These are phyloP conservation scores for Geosiphon pyriformis DNA, from an alignment of 192 early-diverging fungal species.

Conservation along the genomic window DNA sequence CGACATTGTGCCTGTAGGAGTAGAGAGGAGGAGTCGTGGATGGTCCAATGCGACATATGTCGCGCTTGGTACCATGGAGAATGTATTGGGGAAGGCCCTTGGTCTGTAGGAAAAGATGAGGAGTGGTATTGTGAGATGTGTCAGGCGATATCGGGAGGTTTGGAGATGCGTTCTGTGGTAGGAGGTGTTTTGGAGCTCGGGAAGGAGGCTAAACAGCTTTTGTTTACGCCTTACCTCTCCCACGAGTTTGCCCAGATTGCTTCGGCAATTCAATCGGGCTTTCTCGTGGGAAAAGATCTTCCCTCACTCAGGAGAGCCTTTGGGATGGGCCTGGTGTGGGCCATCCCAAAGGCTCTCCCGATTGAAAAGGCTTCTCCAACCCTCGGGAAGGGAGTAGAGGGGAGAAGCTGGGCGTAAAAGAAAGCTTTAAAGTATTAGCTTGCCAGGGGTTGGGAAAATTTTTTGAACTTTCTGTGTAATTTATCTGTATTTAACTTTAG, in stretches of 20 bases:
- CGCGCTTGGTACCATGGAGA: conserved; percentile 62
- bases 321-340: not conserved
- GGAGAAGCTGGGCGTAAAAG: too few relatives aligned
- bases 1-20: conserved; percentile 59
- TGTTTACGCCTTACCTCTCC: not conserved
- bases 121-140: not conserved
- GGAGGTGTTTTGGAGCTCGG: not conserved
- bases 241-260: not conserved
- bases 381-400: too few relatives aligned
- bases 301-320: not conserved
- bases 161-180: not conserved
- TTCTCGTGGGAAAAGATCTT: not conserved
- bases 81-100: conserved; percentile 42
- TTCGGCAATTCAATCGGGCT: not conserved
- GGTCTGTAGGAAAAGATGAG: not conserved
- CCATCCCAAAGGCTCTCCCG: not conserved
- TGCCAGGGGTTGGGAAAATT: too few relatives aligned
- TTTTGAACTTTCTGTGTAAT: too few relatives aligned
- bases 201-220: not conserved
- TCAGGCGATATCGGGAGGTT: too few relatives aligned
- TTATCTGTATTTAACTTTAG: too few relatives aligned
- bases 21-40: conserved; percentile 51
- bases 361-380: too few relatives aligned
- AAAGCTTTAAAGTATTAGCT: too few relatives aligned
- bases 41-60: conserved; percentile 66